phyloP scores from a whole-genome alignment of 148 eudicot genomes.

The Chenopodium formosanum region DNA sequence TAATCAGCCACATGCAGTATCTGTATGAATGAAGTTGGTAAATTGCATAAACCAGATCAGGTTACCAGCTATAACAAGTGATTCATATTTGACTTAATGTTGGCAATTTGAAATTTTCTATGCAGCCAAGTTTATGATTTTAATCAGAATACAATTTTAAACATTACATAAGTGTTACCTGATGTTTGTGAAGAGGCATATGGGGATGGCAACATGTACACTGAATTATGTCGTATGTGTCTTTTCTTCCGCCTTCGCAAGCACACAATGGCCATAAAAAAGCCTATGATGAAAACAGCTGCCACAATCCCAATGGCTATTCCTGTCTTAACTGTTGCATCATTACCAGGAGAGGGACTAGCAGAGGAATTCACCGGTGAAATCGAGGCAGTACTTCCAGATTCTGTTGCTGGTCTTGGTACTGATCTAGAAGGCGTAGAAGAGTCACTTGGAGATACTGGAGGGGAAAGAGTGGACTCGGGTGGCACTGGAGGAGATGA shows the following conservation, averaged over 20 bases:
- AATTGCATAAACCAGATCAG: not conserved
- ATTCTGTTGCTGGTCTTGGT: conserved; percentile 34
- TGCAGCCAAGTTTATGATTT: not conserved
- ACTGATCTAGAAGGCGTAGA: conserved; percentile 34
- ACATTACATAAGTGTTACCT: conserved; percentile 45
- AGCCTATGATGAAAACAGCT: conserved; percentile 33
- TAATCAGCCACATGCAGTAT: not conserved
- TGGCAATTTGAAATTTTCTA: not conserved
- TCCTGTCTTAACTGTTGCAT: conserved; percentile 29
- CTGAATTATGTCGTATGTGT: conserved; percentile 37
- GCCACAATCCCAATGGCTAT: conserved; percentile 42
- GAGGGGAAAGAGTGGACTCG: not conserved
- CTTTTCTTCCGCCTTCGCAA: conserved; percentile 56
- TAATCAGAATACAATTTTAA: not conserved
- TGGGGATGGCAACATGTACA: conserved; percentile 36
- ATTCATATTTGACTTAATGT: not conserved
- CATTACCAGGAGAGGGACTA: conserved; percentile 21
- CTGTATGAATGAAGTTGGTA: not conserved
- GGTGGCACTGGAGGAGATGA: conserved; percentile 3
- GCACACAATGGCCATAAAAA: conserved; percentile 48
- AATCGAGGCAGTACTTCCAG: conserved; percentile 25
- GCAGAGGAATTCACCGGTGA: conserved; percentile 18
- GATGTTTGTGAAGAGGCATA: conserved; percentile 65
- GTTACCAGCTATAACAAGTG: not conserved
- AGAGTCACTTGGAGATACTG: conserved; percentile 3